Percentiles rank a stretch among this genome's conserved stretches.
phyloP scores from a whole-genome alignment of 306 rosid genomes.

The Citrullus amarus region DNA sequence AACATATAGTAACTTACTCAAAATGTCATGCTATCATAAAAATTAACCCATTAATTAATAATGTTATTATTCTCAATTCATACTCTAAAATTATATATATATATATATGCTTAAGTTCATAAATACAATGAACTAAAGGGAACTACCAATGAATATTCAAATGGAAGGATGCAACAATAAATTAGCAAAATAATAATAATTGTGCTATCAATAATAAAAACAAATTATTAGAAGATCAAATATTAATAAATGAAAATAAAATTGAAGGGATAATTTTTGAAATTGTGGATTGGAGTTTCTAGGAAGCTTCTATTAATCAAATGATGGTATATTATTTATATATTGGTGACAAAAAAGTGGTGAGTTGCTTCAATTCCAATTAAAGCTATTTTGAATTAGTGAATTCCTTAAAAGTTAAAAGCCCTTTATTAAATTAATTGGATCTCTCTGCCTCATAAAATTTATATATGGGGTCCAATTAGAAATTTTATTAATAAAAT shows the following conservation, averaged over 20 bases:
- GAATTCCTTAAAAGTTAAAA: neutral
- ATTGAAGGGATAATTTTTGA: neutral
- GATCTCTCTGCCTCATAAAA: neutral
- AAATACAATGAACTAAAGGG: neutral
- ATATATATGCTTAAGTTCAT: too few relatives aligned
- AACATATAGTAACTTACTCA: too few relatives aligned
- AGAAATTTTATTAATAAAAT: neutral
- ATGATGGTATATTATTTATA: neutral
- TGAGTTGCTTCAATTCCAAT: constrained; percentile 3
- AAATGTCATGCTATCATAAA: too few relatives aligned
- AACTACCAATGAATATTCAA: neutral
- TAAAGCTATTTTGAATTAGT: neutral
- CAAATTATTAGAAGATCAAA: neutral
- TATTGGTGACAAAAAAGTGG: neutral
- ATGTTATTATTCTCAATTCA: too few relatives aligned
- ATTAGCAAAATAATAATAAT: neutral
- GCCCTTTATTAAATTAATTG: neutral
- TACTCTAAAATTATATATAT: too few relatives aligned
- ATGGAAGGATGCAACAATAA: neutral
- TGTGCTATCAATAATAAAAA: neutral
- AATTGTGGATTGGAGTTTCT: neutral
- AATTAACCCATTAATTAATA: too few relatives aligned
- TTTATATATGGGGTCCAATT: neutral
- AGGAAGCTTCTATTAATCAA: neutral
- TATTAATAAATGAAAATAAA: neutral